Base-by-base conservation (phyloP, 176 grass and related monocot species). In the Puccinellia tenuiflora region DNA sequence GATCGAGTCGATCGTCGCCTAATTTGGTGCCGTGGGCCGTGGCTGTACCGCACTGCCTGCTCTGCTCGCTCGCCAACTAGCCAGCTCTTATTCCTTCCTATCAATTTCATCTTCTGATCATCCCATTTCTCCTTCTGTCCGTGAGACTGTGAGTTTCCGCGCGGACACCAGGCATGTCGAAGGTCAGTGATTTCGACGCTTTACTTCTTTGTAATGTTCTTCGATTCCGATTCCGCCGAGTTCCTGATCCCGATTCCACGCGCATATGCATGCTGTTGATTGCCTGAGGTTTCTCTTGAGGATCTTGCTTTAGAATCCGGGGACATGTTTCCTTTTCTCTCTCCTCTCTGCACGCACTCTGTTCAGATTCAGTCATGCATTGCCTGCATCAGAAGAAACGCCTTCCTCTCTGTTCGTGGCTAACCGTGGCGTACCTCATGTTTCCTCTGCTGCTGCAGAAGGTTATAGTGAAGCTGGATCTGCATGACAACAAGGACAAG, bases 401-500 rank as follows among this genome's bases (percentile, higher is more conserved):
- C 15, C 21, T 33, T 38, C 11, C 35, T 24, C 35, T 24, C 82
- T 39, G 62, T 55, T 63, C 30, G 1, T 39, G 4, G 14, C 59
- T 66, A 17, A 64, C 39, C 6, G 22, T 61, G 37, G 2, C 51
- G 0, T 24, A n/a, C n/a, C n/a, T n/a, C n/a, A 3, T 47, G 70
- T 25, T 86, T 24, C 37, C 66, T 73, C 22, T 9, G 37, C 37
- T 56, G 22, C 30, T 75, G 76, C 87, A 97, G 94, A 94, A 94
- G 90, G 86, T 97, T 4, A 84, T 97, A 28, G 89, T 97, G 69
- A 94, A 77, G 81, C 75, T 97, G 89, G 87, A 94, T 26, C 26
- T 97, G 51, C 89, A 91, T 42, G 94, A 94, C 79, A 87, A 97
- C 89, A 97, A 97, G 81, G 92, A 92, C 71, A 97, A 94, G 85